Evolutionary conservation across 768 basidiomycete species (phyloP).

Genomic region (Naganishia vishniacii): DNA sequence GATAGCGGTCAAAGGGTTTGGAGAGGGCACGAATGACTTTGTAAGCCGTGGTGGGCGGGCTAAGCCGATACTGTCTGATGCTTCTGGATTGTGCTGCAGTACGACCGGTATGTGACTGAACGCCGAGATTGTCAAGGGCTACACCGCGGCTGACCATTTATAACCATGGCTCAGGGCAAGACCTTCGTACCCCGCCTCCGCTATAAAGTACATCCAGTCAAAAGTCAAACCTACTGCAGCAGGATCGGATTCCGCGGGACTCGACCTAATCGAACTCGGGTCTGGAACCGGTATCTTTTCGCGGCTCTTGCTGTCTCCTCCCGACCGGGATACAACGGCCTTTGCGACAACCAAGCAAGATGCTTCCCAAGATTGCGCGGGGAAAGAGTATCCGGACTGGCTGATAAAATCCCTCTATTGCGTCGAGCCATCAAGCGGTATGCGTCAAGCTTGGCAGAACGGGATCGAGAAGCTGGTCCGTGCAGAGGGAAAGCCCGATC

Average conservation of each 20-base stretch:
- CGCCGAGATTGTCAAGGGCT: neutral
- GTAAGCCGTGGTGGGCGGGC: conserved; percentile 28
- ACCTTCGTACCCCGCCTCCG: conserved; percentile 70
- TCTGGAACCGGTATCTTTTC: conserved; percentile 86
- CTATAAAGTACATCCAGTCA: conserved; percentile 59
- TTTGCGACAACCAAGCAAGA: neutral
- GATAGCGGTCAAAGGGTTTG: conserved; percentile 70
- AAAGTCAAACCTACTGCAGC: conserved; percentile 22
- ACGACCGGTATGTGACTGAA: conserved; percentile 10
- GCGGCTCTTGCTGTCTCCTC: conserved; percentile 59
- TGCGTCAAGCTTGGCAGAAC: conserved; percentile 67
- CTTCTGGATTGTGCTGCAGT: conserved; percentile 3
- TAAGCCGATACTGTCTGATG: neutral
- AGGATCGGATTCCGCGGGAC: conserved; percentile 37
- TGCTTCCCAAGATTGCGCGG: conserved; percentile 49
- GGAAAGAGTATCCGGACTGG: conserved; percentile 48
- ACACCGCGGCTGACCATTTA: neutral
- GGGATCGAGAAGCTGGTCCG: conserved; percentile 37
- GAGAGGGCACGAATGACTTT: conserved; percentile 68
- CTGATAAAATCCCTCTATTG: conserved; percentile 59
- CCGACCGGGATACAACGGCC: conserved; percentile 17
- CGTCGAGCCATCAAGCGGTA: conserved; percentile 76
- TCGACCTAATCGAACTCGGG: conserved; percentile 58
- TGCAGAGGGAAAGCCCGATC: conserved; percentile 22
- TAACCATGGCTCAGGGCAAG: conserved; percentile 56